Percentiles rank a stretch among this genome's conserved stretches.
These are phyloP conservation scores for Allium fistulosum DNA, from an alignment of 106 monocot genomes.

Conservation along the genomic window DNA sequence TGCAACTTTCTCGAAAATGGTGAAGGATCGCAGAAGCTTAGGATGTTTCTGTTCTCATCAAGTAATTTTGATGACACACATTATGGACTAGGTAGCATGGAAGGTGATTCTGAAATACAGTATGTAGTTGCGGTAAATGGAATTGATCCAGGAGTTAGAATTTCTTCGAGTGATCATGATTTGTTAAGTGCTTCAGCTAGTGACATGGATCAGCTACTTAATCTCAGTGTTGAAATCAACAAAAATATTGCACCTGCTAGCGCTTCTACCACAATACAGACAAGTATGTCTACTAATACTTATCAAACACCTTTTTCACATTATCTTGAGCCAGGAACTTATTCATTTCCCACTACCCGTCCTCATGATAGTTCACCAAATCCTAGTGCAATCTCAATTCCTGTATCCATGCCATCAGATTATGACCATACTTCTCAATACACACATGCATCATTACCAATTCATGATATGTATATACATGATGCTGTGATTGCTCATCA, in stretches of 20 bases:
- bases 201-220: slow-evolving; percentile 59
- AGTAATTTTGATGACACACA: slow-evolving; percentile 48
- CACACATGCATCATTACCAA: slow-evolving; percentile 16
- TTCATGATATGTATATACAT: neutral
- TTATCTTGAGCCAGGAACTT: slow-evolving; percentile 28
- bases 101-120: slow-evolving; percentile 56
- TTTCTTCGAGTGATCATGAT: slow-evolving; percentile 41
- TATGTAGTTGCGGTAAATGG: slow-evolving; percentile 95
- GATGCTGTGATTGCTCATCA: slow-evolving; percentile 11
- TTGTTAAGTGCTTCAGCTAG: slow-evolving; percentile 31
- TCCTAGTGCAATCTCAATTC: slow-evolving; percentile 28
- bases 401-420: slow-evolving; percentile 43
- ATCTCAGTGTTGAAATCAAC: slow-evolving; percentile 39
- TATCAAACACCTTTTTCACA: slow-evolving; percentile 20
- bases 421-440: slow-evolving; percentile 31
- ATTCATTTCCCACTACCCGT: slow-evolving; percentile 10
- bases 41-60: slow-evolving; percentile 67
- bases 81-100: slow-evolving; percentile 42
- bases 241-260: slow-evolving; percentile 13
- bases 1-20: slow-evolving; percentile 46
- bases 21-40: slow-evolving; percentile 70
- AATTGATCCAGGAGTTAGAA: slow-evolving; percentile 45
- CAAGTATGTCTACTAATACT: slow-evolving; percentile 25
- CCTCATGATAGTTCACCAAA: slow-evolving; percentile 25
- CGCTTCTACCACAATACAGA: slow-evolving; percentile 10